Base-by-base conservation (phyloP, 257 asterid species). In the Fraxinus americana region DNA sequence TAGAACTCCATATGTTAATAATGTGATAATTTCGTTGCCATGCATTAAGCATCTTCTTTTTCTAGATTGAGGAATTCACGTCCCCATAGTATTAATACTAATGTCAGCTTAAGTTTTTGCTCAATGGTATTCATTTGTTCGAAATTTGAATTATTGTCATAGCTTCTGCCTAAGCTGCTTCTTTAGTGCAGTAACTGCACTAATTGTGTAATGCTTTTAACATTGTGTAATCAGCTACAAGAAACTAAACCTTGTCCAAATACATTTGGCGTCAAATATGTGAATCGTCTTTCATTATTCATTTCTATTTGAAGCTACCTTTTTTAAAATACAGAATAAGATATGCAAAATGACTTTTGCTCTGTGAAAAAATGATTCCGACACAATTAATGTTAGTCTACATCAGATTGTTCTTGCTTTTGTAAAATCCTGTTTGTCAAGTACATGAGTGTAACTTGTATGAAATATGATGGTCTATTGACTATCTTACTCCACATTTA, bases 21-120 rank as follows among this genome's bases (percentile, higher is more conserved):
- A 50, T 72, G 70, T 75, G 80, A 72, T 61, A 57, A 45, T 76
- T 74, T 14, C 2, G 41, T 39, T 34, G 38, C 39, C 75, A 65
- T 23, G 34, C 72, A 39, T 32, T 69, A 70, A 41, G 77, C 67
- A 34, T 36, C 70, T 29, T 68, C 36, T 59, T 30, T 19, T 50
- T 67, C 21, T 66, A 38, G 75, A 17, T 50, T 45, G 17, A 72
- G 30, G 63, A 48, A 71, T 54, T 21, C 27, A 30, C 32, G 10
- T 27, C 72, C 43, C 43, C 21, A 8, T 30, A 29, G 39, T 57
- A 21, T 38, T 34, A 19, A 17, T 50, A 48, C 41, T 16, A 35
- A 48, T 21, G 70, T 38, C n/a, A 68, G 39, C 50, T 59, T 63
- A 66, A 75, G 57, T 27, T 68, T 73, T 38, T 7, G 14, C 27